Base-by-base conservation (phyloP, 169 alveolate species). In the Plasmodium gonderi region DNA sequence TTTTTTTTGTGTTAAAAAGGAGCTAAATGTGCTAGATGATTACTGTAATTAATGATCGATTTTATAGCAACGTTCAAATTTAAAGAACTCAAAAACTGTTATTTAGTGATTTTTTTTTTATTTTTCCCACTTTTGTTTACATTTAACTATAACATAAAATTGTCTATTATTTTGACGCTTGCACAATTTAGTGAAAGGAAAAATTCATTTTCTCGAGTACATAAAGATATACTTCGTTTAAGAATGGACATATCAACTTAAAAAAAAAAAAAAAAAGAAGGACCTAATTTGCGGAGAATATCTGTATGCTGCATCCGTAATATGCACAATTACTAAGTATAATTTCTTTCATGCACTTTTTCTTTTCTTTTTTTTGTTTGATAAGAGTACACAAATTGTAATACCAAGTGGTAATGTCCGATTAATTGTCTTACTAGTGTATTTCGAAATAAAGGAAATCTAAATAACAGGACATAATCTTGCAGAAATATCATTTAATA, bases 191-290 rank as follows among this genome's bases (percentile, higher is more conserved):
- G n/a, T n/a, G n/a, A n/a, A n/a, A n/a, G n/a, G n/a, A n/a, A n/a
- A n/a, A n/a, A n/a, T n/a, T n/a, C n/a, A n/a, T 60, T n/a, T 3
- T 20, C 23, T 60, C 72, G 72, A 60, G 23, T 12, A 60, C 72
- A 17, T 60, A 60, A 60, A 12, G 23, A 60, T 20, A 4, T 11
- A n/a, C 14, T 26, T 60, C 72, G 72, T 17, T 60, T 60, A 69
- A 11, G 47, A 69, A 29, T 29, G 26, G 20, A 29, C 47, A 36
- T 29, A 2, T 69, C n/a, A 69, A 69, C 3, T 11, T 45, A 69
- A 69, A 69, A 69, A 67, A 31, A 67, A 67, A 69, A 69, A 68
- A 69, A 29, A 69, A 69, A 68, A 26, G 20, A 69, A 33, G 11
- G 4, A 42, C 42, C 14, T 69, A 42, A n/a, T n/a, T 33, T 69